Base-by-base conservation (phyloP, 352 stramenopile genomes). In the Pythium rishiriense region DNA sequence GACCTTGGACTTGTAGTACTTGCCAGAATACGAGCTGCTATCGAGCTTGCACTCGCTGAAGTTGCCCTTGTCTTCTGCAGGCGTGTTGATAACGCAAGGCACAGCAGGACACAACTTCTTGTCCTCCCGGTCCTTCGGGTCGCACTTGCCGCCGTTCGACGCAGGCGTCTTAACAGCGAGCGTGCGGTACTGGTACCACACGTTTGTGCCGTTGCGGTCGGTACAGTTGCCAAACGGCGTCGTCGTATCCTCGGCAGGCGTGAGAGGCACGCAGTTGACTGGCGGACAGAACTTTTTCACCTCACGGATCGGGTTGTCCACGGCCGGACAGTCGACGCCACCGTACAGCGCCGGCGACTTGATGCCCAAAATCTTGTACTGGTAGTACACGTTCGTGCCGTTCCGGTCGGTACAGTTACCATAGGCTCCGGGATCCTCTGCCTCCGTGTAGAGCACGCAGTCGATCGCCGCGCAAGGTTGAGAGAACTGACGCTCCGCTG, bases 1-100 rank as follows among this genome's bases (percentile, higher is more conserved):
- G 2, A 17, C 19, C 48, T 54, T 54, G 48, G 11, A 26, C 48
- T 54, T 54, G 15, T 51, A 17, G 39, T 42, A 60, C 37, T 39
- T 35, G 39, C 25, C 25, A 15, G 33, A 22, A 21, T 37, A 57
- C 49, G 33, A 39, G 17, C 37, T 19, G 0, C 1, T 17, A 5
- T 37, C 26, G 26, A 17, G 35, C 17, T n/a, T 14, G 39, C 53
- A 60, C 6, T 24, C 41, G 37, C 41, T 24, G 17, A 50, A 60
- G 2, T 28, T 25, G 1, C 53, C 53, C 6, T 17, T 14, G 53
- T 60, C 53, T 28, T 60, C 53, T 3, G 2, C 21, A 14, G 41
- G 37, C 2, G 39, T 60, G 39, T 60, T 49, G 9, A 60, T 28
- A 4, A 42, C 41, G 39, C 53, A 60, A 0, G 19, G 19, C 25